Evolutionary conservation across 257 asterid genomes (phyloP), one percentile per base, ranked within the genome.

Genomic region (Prunella vulgaris): DNA sequence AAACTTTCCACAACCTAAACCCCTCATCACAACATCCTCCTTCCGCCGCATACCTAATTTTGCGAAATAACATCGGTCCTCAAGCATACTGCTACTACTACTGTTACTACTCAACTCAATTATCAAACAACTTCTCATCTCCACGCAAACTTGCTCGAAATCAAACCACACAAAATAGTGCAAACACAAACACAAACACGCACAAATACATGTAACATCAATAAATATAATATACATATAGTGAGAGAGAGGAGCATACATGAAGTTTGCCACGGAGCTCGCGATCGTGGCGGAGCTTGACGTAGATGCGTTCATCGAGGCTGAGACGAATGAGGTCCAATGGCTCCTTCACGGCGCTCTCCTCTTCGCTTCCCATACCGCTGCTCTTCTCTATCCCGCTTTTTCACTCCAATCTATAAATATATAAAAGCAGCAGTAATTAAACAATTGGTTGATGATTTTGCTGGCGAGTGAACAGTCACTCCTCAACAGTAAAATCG

Each of bases 211-310:
- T 37, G 48, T 21, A 66, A 28, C 20, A 21, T 21, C 56, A 59
- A 35, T 3, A 66, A 24, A 15, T 0, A 30, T 10, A 10, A 4
- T 21, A 48, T 0, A 33, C 0, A 42, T 3, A 60, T 3, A 4
- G 18, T 49, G 25, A 52, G 54, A 54, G 42, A 60, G 65, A 14
- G 59, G 17, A 3, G 17, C 58, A 4, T 25, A 90, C 98, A 64
- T 94, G 99, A 49, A 94, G 97, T 72, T 87, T 91, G 75, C 99
- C 99, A 22, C 99, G 99, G 42, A 94, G 97, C 76, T 94, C 99
- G 15, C 97, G 90, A 65, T 94, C 99, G 38, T 91, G 94, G 32
- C 97, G 97, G 61, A 94, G 97, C 86, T 94, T 94, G 72, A 94
- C 99, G 79, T 94, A 91, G 84, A 94, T 94, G 71, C 99, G 87